A percentile compares a stretch with the other conserved stretches of the same genome.
phyloP scores from a whole-genome alignment of 2,329 filamentous ascomycete genomes.

The Colletotrichum sp. region DNA sequence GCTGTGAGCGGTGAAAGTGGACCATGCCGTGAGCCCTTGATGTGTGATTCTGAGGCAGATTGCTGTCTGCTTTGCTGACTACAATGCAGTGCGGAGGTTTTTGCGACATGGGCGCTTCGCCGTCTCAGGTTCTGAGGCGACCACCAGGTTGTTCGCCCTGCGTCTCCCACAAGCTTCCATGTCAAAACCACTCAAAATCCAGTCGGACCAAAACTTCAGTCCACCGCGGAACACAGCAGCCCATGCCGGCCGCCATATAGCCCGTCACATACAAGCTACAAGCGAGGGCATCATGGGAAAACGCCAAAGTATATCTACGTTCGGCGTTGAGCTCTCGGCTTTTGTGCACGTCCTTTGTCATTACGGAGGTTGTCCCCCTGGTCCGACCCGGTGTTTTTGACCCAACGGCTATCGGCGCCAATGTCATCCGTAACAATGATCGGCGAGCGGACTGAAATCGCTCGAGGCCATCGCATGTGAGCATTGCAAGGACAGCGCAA shows the following conservation, averaged over 20 bases:
- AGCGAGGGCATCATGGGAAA: neutral
- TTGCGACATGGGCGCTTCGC: conserved; percentile 11
- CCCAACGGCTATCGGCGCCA: neutral
- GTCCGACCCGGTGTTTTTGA: neutral
- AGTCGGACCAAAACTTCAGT: neutral
- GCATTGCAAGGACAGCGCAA: neutral
- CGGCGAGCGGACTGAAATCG: neutral
- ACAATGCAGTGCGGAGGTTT: neutral
- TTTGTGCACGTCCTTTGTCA: neutral
- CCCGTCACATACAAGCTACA: neutral
- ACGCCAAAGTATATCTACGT: neutral
- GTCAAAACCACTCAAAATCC: neutral
- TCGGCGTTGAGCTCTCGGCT: neutral
- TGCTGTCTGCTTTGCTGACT: neutral
- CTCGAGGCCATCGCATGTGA: neutral
- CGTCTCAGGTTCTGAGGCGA: conserved; percentile 17
- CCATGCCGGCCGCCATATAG: neutral
- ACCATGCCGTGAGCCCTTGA: neutral
- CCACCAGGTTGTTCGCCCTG: conserved; percentile 8
- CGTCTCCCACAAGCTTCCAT: neutral
- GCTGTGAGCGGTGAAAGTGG: neutral
- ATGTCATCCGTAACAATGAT: neutral
- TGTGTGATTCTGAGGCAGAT: neutral
- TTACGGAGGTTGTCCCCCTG: neutral
- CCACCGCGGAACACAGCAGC: neutral